Base-by-base conservation (phyloP, 2,329 filamentous ascomycete species). In the Reticulascus tulasneorum region DNA sequence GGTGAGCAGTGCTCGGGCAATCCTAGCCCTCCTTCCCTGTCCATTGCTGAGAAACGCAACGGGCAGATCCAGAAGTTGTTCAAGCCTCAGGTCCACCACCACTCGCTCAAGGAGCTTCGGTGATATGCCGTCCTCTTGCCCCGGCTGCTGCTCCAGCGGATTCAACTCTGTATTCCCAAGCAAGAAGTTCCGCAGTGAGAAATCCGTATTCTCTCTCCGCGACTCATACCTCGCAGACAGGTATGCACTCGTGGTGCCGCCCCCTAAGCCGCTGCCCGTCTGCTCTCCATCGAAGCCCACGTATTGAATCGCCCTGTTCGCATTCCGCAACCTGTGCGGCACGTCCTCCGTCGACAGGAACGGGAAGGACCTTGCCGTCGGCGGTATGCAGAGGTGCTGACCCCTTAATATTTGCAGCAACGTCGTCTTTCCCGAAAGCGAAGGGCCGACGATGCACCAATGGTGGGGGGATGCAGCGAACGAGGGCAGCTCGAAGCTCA, bases 21-120 rank as follows among this genome's bases (percentile, higher is more conserved):
- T 95, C 44, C 87, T 79, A 7, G 91, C 86, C 36, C 93, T 71
- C 45, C 91, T 73, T 7, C 86, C 91, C 62, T 98, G 93, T 0
- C 93, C 93, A 59, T 97, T 96, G 56, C 89, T 96, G 36, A 98
- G 64, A 56, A 93, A 94, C 17, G 86, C 78, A 7, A 97, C 86
- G 0, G 91, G 90, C 55, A 95, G 82, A 24, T 84, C 74, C 2
- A 94, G 65, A 29, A 97, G 67, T 8, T 73, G 66, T 1, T 72
- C 66, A 11, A 98, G 66, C 32, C 76, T 75, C 37, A 98, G 64
- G 49, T 94, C 83, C 7, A 56, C 55, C 12, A 89, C 75, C 1
- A 95, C 79, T 8, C 75, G 70, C 11, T 71, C 59, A 24, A 94
- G 59, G 0, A 78, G 59, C 5, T 60, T 47, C 17, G 63, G 50